phyloP scores from a whole-genome alignment of 2,329 filamentous ascomycete species.

The Ophiosphaerella korrae region DNA sequence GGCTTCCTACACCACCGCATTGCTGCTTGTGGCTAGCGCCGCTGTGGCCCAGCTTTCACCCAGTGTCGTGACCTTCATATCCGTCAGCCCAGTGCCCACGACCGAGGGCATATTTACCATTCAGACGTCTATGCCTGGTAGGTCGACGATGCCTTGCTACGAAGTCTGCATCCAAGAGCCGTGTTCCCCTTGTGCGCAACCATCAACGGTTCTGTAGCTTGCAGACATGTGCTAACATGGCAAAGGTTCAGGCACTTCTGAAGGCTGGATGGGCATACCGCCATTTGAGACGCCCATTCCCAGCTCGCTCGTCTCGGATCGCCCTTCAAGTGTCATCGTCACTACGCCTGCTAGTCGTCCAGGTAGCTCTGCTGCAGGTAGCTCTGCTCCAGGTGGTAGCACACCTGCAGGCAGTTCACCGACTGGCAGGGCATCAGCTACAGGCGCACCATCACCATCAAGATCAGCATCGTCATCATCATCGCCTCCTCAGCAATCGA shows the following conservation, averaged over 20 bases:
- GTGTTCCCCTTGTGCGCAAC: constrained; percentile 32
- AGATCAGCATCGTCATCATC: constrained; percentile 3
- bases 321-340: neutral
- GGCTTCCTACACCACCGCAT: constrained; percentile 23
- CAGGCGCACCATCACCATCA: neutral
- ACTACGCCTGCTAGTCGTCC: neutral
- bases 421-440: neutral
- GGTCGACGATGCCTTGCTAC: constrained; percentile 23
- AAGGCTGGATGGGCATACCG: constrained; percentile 19
- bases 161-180: constrained; percentile 34
- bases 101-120: constrained; percentile 33
- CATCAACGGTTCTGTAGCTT: neutral
- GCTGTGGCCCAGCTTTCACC: constrained; percentile 19
- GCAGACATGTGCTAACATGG: constrained; percentile 4
- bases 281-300: constrained; percentile 24
- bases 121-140: constrained; percentile 29
- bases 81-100: constrained; percentile 18
- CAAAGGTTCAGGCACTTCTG: constrained; percentile 6
- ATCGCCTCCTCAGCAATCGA: constrained; percentile 18
- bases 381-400: neutral
- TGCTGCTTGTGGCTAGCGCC: constrained; percentile 36
- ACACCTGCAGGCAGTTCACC: neutral
- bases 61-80: constrained; percentile 18
- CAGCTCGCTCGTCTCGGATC: neutral
- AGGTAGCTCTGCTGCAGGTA: neutral